Base-by-base conservation (phyloP, 306 rosid genomes). In the Lupinus albus region DNA sequence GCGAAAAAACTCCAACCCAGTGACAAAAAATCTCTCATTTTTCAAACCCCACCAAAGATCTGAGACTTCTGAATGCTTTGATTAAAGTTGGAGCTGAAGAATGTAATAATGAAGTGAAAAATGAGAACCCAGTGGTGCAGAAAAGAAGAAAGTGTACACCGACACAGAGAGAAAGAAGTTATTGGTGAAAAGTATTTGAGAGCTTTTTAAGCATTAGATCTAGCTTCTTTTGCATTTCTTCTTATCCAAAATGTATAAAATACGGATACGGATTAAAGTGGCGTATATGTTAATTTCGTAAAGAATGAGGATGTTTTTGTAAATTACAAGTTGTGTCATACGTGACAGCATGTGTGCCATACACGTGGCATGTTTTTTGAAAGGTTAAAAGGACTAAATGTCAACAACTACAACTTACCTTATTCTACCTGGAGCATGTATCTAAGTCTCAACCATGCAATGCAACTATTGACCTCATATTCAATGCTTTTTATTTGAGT, bases 101-200 rank as follows among this genome's bases (percentile, higher is more conserved):
- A 41, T 4, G 12, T 8, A 39, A 20, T 20, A 39, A 8, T 1
- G 12, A 9, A 39, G 2, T 9, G 0, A 6, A 42, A 42, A 11
- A 42, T 58, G 52, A 72, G 8, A 33, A 33, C 1, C 8, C 7
- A 6, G 38, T 4, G 8, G 38, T 33, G 38, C 8, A 33, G 7
- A 53, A 11, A 68, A 17, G 82, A 76, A 72, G 70, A 25, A 25
- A 82, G 73, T 68, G 75, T 6, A 35, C 86, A 81, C 86, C 88
- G 88, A 84, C 88, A 84, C 62, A 67, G 35, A 65, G 35, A 25
- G 30, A 67, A 73, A 66, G 50, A 38, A 8, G 1, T 11, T 12
- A 15, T 7, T 16, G 8, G 42, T 8, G 51, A 4, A 12, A 4
- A 5, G 3, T 38, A 7, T 38, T 17, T 25, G 54, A 65, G 59